Base-by-base conservation (phyloP, 441 rosid species). In the Caryocar brasiliense region DNA sequence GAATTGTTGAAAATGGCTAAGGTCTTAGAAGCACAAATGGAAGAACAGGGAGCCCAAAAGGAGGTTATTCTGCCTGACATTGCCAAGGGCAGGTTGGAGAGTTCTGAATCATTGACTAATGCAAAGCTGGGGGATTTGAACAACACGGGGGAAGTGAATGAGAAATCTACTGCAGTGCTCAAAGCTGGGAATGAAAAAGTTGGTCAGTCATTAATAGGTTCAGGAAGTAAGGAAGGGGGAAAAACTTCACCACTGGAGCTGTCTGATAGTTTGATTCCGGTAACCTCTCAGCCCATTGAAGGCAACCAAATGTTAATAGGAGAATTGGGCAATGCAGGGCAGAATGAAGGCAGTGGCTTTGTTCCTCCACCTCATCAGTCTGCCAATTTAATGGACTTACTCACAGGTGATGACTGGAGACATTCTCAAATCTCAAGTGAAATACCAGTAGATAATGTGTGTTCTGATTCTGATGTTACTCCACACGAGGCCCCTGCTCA, bases 11-110 rank as follows among this genome's bases (percentile, higher is more conserved):
- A 59, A 44, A 71, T 45, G 58, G 80, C 80, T 7, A 70, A 66
- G 68, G 74, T 59, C 21, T 38, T 83, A 47, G 85, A 86, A 59
- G 72, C 75, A 37, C 72, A 83, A 47, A 58, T 86, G 52, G 74
- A 74, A 57, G 85, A 71, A 48, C 18, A 72, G 18, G 91, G 80
- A 52, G 58, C 47, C 26, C 60, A 56, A 0, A 67, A 64, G 62
- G 21, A 38, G 22, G 67, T 51, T 49, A 58, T 48, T 54, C 51
- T 22, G 59, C 44, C 21, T 64, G 65, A 64, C 51, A 34, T 42
- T 20, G 41, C 49, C 18, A 48, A 55, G 33, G 44, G 52, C 4
- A 24, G 47, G 39, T 50, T 63, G 14, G 59, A n/a, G 39, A 52
- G 28, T 53, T 38, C 24, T 29, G 59, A 46, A 27, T 52, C 64